phyloP scores from a whole-genome alignment of 371 early-diverging fungal species.

The Mortierella sp. region DNA sequence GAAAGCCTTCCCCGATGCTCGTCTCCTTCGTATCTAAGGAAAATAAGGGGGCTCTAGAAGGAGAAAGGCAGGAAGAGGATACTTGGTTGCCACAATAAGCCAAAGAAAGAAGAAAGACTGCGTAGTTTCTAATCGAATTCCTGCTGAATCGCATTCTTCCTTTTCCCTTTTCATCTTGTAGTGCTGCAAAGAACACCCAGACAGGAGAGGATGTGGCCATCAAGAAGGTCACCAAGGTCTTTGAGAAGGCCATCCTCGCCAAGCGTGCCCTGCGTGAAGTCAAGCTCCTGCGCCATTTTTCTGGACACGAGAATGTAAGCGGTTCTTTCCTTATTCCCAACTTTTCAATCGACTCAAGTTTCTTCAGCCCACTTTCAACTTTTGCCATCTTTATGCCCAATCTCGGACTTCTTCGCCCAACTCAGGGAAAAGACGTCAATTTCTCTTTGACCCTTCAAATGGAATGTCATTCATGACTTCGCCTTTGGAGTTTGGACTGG shows the following conservation, averaged over 20 bases:
- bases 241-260: slow-evolving; percentile 88
- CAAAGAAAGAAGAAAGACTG: background rate
- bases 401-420: background rate
- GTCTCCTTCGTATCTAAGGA: background rate
- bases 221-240: slow-evolving; percentile 87
- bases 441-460: background rate
- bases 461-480: background rate
- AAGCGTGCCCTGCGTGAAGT: slow-evolving; percentile 92
- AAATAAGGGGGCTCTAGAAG: background rate
- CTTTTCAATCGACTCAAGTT: background rate
- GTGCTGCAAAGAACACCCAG: slow-evolving; percentile 84
- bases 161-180: slow-evolving; percentile 30
- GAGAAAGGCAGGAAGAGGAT: background rate
- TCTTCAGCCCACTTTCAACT: background rate
- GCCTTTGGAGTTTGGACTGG: background rate
- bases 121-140: background rate
- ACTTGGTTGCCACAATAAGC: background rate
- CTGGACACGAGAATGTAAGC: slow-evolving; percentile 91
- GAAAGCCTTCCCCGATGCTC: background rate
- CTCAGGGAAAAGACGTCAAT: background rate
- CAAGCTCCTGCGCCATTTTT: slow-evolving; percentile 90
- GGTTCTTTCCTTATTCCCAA: background rate
- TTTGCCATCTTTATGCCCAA: background rate
- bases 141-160: background rate
- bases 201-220: slow-evolving; percentile 93